Evolutionary conservation across 2,329 filamentous ascomycete genomes (phyloP).

Genomic region (Arthrobotrys entomopaga): DNA sequence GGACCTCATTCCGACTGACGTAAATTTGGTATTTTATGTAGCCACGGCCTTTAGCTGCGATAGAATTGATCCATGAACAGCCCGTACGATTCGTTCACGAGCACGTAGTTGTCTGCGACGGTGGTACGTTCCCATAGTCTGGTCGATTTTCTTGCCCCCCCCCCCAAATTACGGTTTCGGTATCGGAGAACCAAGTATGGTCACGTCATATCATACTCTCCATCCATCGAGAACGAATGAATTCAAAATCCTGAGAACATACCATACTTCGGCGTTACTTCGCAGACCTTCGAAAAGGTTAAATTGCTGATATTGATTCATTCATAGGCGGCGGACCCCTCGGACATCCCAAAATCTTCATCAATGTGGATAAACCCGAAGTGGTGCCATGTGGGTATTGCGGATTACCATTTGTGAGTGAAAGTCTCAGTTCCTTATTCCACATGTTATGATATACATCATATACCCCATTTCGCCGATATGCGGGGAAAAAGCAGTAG

Average conservation of each 20-base stretch:
- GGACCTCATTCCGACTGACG: too few species aligned
- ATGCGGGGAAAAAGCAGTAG: too few species aligned
- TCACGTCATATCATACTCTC: too few species aligned
- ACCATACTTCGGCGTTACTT: not conserved
- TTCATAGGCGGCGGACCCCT: slow-evolving; percentile 76
- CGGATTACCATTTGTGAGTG: slow-evolving; percentile 85
- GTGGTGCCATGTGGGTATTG: slow-evolving; percentile 93
- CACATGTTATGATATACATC: not conserved
- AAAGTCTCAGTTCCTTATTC: slow-evolving; percentile 36
- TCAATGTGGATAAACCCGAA: slow-evolving; percentile 97
- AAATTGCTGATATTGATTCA: too few species aligned
- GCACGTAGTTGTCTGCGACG: slow-evolving; percentile 84
- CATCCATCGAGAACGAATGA: not conserved
- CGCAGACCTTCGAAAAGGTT: too few species aligned
- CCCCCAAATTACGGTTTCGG: not conserved
- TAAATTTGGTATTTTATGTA: slow-evolving; percentile 61
- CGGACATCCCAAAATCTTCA: slow-evolving; percentile 93
- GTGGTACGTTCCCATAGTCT: slow-evolving; percentile 65
- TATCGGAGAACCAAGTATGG: too few species aligned
- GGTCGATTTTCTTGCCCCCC: not conserved
- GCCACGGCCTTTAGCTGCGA: slow-evolving; percentile 89
- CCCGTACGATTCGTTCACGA: slow-evolving; percentile 91
- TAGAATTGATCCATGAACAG: slow-evolving; percentile 95
- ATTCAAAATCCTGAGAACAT: not conserved
- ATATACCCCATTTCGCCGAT: too few species aligned